Conservation (phyloP, 176 grass and related monocot genomes). For the Carex kokanica region DNA sequence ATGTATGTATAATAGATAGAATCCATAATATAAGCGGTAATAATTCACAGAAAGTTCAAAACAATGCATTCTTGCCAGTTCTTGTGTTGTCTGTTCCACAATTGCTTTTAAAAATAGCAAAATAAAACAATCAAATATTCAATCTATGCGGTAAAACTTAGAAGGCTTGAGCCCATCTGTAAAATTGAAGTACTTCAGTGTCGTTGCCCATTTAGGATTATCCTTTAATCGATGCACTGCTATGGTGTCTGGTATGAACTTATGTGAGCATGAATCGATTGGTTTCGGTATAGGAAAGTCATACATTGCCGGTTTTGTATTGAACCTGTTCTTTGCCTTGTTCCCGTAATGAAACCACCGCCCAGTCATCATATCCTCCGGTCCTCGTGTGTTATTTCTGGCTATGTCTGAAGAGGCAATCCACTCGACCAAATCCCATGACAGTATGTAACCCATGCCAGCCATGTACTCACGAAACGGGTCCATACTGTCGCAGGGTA, state of each 20-base stretch:
- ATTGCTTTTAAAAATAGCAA: neutral
- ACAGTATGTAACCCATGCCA: constrained; percentile 34
- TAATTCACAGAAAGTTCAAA: neutral
- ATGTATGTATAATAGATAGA: no score
- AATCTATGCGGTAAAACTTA: constrained; percentile 31
- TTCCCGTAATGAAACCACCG: neutral
- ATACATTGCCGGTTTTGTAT: constrained; percentile 22
- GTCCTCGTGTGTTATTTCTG: neutral
- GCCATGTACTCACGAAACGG: constrained; percentile 24
- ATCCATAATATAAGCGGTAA: neutral
- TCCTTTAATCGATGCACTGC: constrained; percentile 30
- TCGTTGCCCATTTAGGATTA: constrained; percentile 17
- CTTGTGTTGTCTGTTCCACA: neutral
- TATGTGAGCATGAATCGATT: constrained; percentile 22
- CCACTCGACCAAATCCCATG: constrained; percentile 37
- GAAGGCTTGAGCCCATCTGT: constrained; percentile 29
- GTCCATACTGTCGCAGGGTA: constrained; percentile 25
- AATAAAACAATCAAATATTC: neutral
- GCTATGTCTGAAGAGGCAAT: constrained; percentile 12
- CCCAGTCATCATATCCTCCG: constrained; percentile 24
- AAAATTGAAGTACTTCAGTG: constrained; percentile 34
- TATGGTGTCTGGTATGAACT: constrained; percentile 27
- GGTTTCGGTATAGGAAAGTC: constrained; percentile 4
- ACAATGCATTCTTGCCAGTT: neutral
- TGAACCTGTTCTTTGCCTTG: constrained; percentile 30